phyloP scores from a whole-genome alignment of 192 early-diverging fungal genomes.

The Chytriomyces sp. region DNA sequence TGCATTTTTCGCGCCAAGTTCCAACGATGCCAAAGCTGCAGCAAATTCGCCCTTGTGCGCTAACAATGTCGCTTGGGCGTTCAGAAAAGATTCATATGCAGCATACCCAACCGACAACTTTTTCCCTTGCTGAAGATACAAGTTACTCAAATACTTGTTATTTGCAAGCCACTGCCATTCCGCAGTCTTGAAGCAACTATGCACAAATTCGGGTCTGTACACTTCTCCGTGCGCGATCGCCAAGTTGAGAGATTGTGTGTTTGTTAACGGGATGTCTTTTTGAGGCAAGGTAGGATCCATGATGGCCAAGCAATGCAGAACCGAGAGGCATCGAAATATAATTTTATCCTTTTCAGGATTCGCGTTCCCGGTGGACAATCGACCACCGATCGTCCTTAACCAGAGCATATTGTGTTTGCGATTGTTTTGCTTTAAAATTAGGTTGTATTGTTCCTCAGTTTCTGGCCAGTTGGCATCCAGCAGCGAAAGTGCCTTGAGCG shows the following conservation, averaged over 20 bases:
- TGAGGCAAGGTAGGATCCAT: slow-evolving; percentile 22
- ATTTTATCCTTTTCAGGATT: slow-evolving; percentile 27
- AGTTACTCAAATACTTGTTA: slow-evolving; percentile 25
- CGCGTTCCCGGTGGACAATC: slow-evolving; percentile 2
- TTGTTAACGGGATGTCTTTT: slow-evolving; percentile 21
- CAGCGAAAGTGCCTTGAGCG: slow-evolving; percentile 28
- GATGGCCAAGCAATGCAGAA: slow-evolving; percentile 18
- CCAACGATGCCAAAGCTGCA: slow-evolving; percentile 3
- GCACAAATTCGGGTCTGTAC: slow-evolving; percentile 31
- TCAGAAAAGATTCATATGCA: slow-evolving; percentile 18
- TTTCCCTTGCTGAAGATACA: slow-evolving; percentile 31
- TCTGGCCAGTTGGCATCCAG: slow-evolving; percentile 31
- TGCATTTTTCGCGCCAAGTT: slow-evolving; percentile 12
- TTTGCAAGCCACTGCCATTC: slow-evolving; percentile 34
- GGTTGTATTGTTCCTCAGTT: slow-evolving; percentile 22
- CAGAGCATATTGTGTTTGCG: slow-evolving; percentile 23
- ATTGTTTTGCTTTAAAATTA: slow-evolving; percentile 12
- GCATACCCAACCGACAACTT: slow-evolving; percentile 3
- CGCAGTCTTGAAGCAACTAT: slow-evolving; percentile 29
- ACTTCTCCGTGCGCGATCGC: slow-evolving; percentile 18
- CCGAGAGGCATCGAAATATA: slow-evolving; percentile 29
- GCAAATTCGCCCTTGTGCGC: slow-evolving; percentile 27
- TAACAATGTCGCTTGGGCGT: slow-evolving; percentile 5
- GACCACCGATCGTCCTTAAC: slow-evolving; percentile 23
- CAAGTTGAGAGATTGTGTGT: slow-evolving; percentile 20